Percentiles rank a stretch among this genome's conserved stretches.
Conservation (phyloP, 2,329 filamentous ascomycete species). For the Ophiostoma australiae region DNA sequence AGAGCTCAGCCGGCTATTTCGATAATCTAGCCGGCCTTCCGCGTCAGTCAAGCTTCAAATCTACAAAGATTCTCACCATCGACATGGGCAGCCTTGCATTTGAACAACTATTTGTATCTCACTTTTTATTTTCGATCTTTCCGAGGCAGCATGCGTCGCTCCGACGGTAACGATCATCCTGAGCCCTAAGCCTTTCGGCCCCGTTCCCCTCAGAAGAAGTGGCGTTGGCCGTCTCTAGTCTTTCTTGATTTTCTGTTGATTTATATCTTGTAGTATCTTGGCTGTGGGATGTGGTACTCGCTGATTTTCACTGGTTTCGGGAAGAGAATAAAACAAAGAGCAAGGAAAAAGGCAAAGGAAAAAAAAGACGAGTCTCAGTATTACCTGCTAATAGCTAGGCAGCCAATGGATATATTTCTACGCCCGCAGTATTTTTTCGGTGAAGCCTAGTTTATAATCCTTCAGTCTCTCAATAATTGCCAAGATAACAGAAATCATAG, state of each 20-base stretch:
- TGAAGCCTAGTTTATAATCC: not conserved
- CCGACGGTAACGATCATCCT: conserved; percentile 18
- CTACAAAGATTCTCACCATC: not conserved
- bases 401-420: not conserved
- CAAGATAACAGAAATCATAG: not conserved
- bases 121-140: not conserved
- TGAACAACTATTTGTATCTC: not conserved
- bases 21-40: not conserved
- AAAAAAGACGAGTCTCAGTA: not conserved
- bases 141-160: conserved; percentile 9
- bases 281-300: not conserved
- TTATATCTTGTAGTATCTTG: not conserved
- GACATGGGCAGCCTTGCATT: not conserved
- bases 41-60: not conserved
- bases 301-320: not conserved
- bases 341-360: conserved; percentile 33
- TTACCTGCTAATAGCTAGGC: not conserved
- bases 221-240: not conserved
- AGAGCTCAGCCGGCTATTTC: not conserved
- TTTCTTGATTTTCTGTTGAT: not conserved
- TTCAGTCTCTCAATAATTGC: not conserved
- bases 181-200: conserved; percentile 10
- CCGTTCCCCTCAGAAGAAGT: conserved; percentile 14
- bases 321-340: not conserved
- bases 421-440: not conserved